Percentiles rank a stretch among this genome's conserved stretches.
These are phyloP conservation scores for Keithomyces neogunnii DNA, from an alignment of 2,329 filamentous ascomycete species.

Conservation along the genomic window DNA sequence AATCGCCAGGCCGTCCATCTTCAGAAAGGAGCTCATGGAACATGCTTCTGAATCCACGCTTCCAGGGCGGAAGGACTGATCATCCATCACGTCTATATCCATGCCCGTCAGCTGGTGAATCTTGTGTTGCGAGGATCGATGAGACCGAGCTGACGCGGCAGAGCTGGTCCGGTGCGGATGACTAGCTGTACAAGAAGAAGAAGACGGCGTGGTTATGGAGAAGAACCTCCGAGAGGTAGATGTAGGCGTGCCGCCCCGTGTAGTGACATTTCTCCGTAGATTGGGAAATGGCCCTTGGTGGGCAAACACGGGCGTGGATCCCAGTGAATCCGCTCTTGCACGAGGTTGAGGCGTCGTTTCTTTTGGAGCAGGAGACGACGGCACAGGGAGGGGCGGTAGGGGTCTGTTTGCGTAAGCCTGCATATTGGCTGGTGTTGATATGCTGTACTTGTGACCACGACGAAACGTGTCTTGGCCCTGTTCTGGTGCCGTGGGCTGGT, in stretches of 20 bases:
- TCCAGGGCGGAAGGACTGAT: background rate
- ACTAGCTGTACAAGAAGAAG: background rate
- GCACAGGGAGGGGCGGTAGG: constrained; percentile 13
- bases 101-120: constrained; percentile 33
- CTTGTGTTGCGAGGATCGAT: constrained; percentile 26
- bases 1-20: background rate
- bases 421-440: constrained; percentile 7
- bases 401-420: constrained; percentile 12
- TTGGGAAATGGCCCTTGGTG: background rate
- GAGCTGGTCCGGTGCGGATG: background rate
- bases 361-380: background rate
- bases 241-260: background rate
- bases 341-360: background rate
- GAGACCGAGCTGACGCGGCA: background rate
- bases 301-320: background rate
- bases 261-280: background rate
- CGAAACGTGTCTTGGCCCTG: background rate
- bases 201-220: background rate
- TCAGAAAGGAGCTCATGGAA: background rate
- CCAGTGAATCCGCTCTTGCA: background rate
- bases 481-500: background rate
- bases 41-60: constrained; percentile 6
- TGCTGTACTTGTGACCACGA: constrained; percentile 2
- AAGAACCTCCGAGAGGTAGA: background rate
- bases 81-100: constrained; percentile 22